Evolutionary conservation across 306 rosid genomes (phyloP).

Genomic region (Rosa lucieae): DNA sequence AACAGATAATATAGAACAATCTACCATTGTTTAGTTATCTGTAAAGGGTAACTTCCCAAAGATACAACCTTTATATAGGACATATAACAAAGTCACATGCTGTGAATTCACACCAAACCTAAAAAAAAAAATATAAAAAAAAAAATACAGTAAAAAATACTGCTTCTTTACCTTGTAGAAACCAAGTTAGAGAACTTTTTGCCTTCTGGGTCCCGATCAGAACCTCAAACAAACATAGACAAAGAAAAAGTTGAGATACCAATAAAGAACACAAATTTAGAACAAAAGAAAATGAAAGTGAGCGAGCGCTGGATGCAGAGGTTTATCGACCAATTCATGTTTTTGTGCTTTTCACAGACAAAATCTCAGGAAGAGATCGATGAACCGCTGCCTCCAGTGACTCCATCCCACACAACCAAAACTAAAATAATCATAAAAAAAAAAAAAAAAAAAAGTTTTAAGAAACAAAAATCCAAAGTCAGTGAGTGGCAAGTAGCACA

Average conservation of each 20-base stretch:
- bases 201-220: constrained; percentile 15
- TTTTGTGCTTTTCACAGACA: constrained; percentile 52
- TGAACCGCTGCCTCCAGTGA: constrained; percentile 99
- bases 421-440: no score
- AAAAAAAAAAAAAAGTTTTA: background rate
- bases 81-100: background rate
- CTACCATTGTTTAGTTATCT: background rate
- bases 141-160: background rate
- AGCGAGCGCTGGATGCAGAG: constrained; percentile 99
- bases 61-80: background rate
- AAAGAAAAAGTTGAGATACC: background rate
- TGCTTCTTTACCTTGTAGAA: background rate
- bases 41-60: background rate
- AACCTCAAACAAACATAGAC: background rate
- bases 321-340: constrained; percentile 99
- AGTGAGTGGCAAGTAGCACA: background rate
- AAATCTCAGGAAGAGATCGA: constrained; percentile 96
- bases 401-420: constrained; percentile 42
- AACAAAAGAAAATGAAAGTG: constrained; percentile 21
- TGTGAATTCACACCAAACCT: background rate
- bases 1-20: background rate
- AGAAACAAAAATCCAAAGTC: background rate
- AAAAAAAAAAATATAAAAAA: no score
- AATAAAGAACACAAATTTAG: background rate
- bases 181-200: background rate